phyloP scores from a whole-genome alignment of 371 early-diverging fungal genomes.

The Phascolomyces articulosus region DNA sequence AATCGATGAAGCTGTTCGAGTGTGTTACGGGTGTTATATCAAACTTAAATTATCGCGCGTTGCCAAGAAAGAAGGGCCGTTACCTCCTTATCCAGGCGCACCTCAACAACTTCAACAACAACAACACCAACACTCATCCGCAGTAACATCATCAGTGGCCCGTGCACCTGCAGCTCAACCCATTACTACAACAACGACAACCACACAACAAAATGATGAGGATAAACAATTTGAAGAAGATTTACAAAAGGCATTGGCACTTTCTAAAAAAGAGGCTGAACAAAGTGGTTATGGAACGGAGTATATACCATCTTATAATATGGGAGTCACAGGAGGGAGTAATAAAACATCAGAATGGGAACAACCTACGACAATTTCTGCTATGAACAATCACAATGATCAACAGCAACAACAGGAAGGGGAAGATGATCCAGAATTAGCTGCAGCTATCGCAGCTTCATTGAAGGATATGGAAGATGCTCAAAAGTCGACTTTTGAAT shows the following conservation, averaged over 20 bases:
- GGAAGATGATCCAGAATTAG: slow-evolving; percentile 87
- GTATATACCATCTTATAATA: slow-evolving; percentile 17
- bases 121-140: neutral
- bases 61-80: slow-evolving; percentile 10
- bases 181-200: slow-evolving; percentile 3
- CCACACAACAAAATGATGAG: neutral
- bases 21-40: slow-evolving; percentile 89
- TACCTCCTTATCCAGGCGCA: neutral
- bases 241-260: slow-evolving; percentile 83
- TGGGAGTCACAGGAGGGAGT: neutral
- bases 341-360: neutral
- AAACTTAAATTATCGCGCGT: slow-evolving; percentile 58
- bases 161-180: slow-evolving; percentile 8
- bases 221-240: slow-evolving; percentile 80
- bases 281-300: slow-evolving; percentile 20
- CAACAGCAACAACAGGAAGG: slow-evolving; percentile 20
- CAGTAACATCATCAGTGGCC: slow-evolving; percentile 17
- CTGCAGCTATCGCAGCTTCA: slow-evolving; percentile 93
- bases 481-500: slow-evolving; percentile 13
- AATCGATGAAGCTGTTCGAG: slow-evolving; percentile 87
- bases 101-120: slow-evolving; percentile 5
- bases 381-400: too few species aligned
- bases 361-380: neutral
- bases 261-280: slow-evolving; percentile 80
- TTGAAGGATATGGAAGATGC: slow-evolving; percentile 62